phyloP scores from a whole-genome alignment of 768 basidiomycete species.

The Lyophyllum shimeji region DNA sequence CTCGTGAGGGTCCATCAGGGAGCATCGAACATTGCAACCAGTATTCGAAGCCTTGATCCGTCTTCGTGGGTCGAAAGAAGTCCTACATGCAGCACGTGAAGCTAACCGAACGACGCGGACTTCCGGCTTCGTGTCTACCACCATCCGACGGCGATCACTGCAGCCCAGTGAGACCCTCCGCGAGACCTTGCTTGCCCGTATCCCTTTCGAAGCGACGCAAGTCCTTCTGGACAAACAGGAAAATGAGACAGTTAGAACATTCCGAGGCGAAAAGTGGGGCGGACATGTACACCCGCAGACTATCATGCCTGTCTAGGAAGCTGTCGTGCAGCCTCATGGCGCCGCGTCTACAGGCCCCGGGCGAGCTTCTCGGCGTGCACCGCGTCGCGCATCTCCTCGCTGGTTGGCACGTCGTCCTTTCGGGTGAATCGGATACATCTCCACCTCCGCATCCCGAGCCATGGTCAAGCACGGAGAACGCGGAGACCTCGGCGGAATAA shows the following conservation, averaged over 20 bases:
- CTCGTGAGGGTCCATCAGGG: background rate
- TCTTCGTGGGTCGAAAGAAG: background rate
- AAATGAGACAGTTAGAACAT: background rate
- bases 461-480: constrained; percentile 12
- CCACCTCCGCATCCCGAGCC: background rate
- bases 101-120: constrained; percentile 5
- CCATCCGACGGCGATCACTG: too few species aligned
- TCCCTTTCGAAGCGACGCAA: too few species aligned
- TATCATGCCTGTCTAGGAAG: constrained; percentile 1
- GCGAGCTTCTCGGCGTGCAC: constrained; percentile 14
- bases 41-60: constrained; percentile 1
- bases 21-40: background rate
- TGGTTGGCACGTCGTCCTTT: background rate
- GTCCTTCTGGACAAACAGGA: too few species aligned
- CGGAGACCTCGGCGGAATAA: constrained; percentile 21
- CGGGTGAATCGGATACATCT: background rate
- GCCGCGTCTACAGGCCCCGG: constrained; percentile 11
- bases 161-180: too few species aligned
- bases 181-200: too few species aligned
- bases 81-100: constrained; percentile 1
- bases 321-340: background rate
- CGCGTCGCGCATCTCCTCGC: constrained; percentile 10
- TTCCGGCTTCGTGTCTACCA: background rate
- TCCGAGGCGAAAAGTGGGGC: background rate
- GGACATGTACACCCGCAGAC: background rate